These are phyloP conservation scores for Coemansia sp. DNA, from an alignment of 192 early-diverging fungal genomes.

Conservation along the genomic window DNA sequence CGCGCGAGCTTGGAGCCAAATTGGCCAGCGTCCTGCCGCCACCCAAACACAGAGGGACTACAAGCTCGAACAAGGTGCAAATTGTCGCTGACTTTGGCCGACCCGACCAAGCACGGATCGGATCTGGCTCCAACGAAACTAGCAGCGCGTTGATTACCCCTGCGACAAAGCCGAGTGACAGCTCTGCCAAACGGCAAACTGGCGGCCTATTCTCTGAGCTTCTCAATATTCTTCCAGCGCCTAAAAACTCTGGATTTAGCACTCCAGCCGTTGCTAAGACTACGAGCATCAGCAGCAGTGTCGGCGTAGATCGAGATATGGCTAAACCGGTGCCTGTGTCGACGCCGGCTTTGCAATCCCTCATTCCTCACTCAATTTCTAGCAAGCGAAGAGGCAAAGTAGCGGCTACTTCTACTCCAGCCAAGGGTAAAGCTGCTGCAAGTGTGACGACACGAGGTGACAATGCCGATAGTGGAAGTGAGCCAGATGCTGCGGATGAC, in stretches of 20 bases:
- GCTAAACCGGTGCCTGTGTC: not conserved
- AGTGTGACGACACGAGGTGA: constrained; percentile 2
- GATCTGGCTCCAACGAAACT: not conserved
- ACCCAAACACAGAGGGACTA: constrained; percentile 13
- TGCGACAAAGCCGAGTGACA: not conserved
- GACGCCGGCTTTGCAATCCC: not conserved
- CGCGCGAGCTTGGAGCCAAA: constrained; percentile 17
- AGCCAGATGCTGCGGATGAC: not conserved
- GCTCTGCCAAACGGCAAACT: not conserved
- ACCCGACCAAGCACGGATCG: not conserved
- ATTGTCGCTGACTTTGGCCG: constrained; percentile 38
- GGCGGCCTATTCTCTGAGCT: constrained; percentile 43
- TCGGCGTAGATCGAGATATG: not conserved
- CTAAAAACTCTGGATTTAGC: constrained; percentile 28
- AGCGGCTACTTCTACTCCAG: not conserved
- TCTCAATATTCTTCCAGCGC: constrained; percentile 43
- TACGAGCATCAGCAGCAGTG: not conserved
- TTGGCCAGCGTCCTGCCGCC: constrained; percentile 41
- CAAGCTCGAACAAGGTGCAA: constrained; percentile 11
- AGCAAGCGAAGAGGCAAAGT: constrained; percentile 22
- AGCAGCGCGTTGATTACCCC: not conserved
- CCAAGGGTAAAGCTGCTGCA: not conserved
- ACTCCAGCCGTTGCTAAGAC: not conserved
- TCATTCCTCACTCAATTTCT: constrained; percentile 46
- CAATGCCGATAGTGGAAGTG: constrained; percentile 11